Evolutionary conservation across 345 rosid genomes (phyloP), one percentile per base, ranked within the genome.

Genomic region (Sisymbrium irio): DNA sequence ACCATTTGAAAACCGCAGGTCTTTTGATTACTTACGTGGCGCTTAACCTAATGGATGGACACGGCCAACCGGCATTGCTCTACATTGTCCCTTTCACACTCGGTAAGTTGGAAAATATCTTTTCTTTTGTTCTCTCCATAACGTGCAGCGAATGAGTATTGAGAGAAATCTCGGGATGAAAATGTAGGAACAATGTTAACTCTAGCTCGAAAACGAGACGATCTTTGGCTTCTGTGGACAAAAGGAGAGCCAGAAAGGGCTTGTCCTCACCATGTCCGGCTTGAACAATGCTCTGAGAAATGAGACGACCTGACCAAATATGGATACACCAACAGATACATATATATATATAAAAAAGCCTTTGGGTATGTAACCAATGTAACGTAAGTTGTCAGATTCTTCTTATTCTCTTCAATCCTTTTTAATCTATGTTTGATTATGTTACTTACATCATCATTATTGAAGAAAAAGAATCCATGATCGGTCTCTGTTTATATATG

Each of bases 41-140:
- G 30, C 78, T 95, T 33, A 89, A 90, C 80, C 79, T 95, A 77
- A 91, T 92, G 97, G 97, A 90, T 66, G 97, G 97, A n/a, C 99
- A 87, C 9, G 99, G 99, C 46, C 97, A 91, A 74, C 97, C 96
- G 0, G 99, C 99, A 18, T 73, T 92, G 75, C 93, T 92, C 57
- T 95, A 95, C 81, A 92, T 95, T 32, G 97, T 90, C 58, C 97
- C 99, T 3, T 95, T 95, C 78, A 92, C 92, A 4, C 88, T 95
- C 1, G 99, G 99, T 95, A 89, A 81, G 59, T 33, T 5, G 0
- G 12, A 35, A 58, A 25, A 9, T 27, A 25, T 42, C 67, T 19
- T 28, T 14, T 53, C 14, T 20, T 35, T 2, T 17, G 13, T 28
- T 13, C 28, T 58, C 42, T 35, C 42, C 62, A 41, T 53, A 32